Conservation (phyloP, 192 early-diverging fungal species). For the Entomortierella beljakovae region DNA sequence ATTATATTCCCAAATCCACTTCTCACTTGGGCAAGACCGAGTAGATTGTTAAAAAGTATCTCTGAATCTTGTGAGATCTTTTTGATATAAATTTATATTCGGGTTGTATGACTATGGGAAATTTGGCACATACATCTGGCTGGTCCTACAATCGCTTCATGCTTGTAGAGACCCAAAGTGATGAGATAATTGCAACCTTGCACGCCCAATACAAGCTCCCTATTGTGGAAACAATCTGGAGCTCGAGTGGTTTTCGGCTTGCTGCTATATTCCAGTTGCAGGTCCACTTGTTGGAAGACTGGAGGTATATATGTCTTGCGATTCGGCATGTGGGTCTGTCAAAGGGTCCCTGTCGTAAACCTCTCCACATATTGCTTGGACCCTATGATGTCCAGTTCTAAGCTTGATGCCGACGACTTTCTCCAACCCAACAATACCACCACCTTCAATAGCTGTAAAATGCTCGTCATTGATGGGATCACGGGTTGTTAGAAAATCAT, state of each 20-base stretch:
- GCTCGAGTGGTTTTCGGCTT: slow-evolving; percentile 1
- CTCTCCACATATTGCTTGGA: slow-evolving; percentile 1
- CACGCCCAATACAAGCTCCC: slow-evolving; percentile 9
- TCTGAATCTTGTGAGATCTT: background rate
- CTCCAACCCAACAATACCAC: slow-evolving; percentile 1
- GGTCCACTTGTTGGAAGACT: slow-evolving; percentile 6
- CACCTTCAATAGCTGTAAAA: slow-evolving; percentile 1
- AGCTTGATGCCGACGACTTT: background rate
- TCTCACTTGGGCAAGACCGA: background rate
- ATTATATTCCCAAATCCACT: background rate
- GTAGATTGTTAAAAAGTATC: background rate
- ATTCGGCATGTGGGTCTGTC: slow-evolving; percentile 10
- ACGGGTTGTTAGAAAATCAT: background rate
- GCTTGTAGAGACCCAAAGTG: background rate
- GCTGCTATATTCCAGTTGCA: slow-evolving; percentile 3
- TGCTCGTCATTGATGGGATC: background rate
- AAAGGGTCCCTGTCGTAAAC: slow-evolving; percentile 14
- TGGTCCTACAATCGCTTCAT: background rate
- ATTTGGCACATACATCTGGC: background rate
- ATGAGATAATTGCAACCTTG: slow-evolving; percentile 7
- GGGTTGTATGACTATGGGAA: background rate
- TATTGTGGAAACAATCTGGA: background rate
- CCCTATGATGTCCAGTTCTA: background rate
- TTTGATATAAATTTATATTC: background rate
- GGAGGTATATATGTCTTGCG: background rate